Evolutionary conservation across 768 basidiomycete genomes (phyloP).

Genomic region (Suillus hirtellus): DNA sequence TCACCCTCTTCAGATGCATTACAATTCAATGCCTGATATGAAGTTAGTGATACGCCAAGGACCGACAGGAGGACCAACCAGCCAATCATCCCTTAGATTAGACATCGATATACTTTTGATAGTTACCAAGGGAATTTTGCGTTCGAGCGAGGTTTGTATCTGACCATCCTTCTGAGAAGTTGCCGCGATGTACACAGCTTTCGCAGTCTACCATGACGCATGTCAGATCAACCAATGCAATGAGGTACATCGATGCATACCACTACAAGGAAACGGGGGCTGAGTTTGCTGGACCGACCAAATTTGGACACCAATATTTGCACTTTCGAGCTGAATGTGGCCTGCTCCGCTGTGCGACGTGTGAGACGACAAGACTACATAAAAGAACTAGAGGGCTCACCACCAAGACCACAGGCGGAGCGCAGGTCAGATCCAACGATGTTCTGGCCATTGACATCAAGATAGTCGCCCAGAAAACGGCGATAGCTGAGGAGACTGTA

Average conservation of each 20-base stretch:
- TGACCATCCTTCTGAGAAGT: slow-evolving; percentile 64
- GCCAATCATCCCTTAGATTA: slow-evolving; percentile 91
- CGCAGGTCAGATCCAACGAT: slow-evolving; percentile 76
- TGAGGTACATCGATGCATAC: slow-evolving; percentile 48
- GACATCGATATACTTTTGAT: slow-evolving; percentile 89
- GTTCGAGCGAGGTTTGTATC: slow-evolving; percentile 71
- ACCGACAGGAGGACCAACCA: slow-evolving; percentile 51
- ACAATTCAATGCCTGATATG: slow-evolving; percentile 71
- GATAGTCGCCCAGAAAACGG: slow-evolving; percentile 94
- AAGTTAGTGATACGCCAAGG: slow-evolving; percentile 11
- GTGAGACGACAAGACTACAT: slow-evolving; percentile 1
- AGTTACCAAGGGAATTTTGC: slow-evolving; percentile 87
- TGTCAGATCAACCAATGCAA: not conserved
- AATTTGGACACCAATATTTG: slow-evolving; percentile 85
- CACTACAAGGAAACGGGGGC: slow-evolving; percentile 86
- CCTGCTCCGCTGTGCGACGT: slow-evolving; percentile 59
- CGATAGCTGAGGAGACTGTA: slow-evolving; percentile 94
- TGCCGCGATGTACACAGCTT: slow-evolving; percentile 80
- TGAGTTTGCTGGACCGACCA: slow-evolving; percentile 92
- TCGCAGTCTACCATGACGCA: slow-evolving; percentile 36
- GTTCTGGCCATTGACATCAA: slow-evolving; percentile 83
- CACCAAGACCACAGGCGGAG: slow-evolving; percentile 67
- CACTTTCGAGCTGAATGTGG: slow-evolving; percentile 79
- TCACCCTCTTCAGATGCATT: slow-evolving; percentile 89
- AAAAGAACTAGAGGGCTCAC: slow-evolving; percentile 43